These are phyloP conservation scores for Saccharomyces uvarum DNA, from an alignment of 1,139 yeast genomes.

Conservation along the genomic window DNA sequence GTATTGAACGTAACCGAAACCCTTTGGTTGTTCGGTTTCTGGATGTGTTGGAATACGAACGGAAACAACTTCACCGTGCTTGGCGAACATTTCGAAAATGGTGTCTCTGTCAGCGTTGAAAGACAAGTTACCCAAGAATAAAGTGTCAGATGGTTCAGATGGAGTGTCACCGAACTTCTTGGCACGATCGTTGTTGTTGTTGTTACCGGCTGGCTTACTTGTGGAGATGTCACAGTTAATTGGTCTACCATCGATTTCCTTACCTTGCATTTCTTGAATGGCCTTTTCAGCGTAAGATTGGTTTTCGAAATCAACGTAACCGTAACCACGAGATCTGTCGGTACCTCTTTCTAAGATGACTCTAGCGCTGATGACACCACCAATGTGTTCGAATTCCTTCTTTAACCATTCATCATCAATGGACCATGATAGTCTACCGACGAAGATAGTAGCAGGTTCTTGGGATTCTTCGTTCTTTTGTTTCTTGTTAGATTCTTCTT, in stretches of 20 bases:
- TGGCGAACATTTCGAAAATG: slow-evolving; percentile 63
- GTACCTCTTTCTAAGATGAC: slow-evolving; percentile 88
- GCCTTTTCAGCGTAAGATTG: slow-evolving; percentile 81
- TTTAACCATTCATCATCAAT: slow-evolving; percentile 91
- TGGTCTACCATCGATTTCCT: slow-evolving; percentile 94
- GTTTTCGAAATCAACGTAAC: slow-evolving; percentile 88
- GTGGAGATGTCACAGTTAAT: slow-evolving; percentile 88
- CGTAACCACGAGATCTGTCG: slow-evolving; percentile 95
- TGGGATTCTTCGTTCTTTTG: slow-evolving; percentile 35
- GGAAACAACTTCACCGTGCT: slow-evolving; percentile 72
- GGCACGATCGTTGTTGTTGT: slow-evolving; percentile 64
- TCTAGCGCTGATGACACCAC: slow-evolving; percentile 82
- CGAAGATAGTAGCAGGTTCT: slow-evolving; percentile 82
- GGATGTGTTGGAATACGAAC: slow-evolving; percentile 97
- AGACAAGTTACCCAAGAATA: slow-evolving; percentile 91
- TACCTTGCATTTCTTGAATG: slow-evolving; percentile 75
- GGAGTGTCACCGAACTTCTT: slow-evolving; percentile 81
- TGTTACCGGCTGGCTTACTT: slow-evolving; percentile 55
- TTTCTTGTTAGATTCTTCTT: slow-evolving; percentile 35
- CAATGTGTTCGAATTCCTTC: slow-evolving; percentile 74
- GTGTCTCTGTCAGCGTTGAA: slow-evolving; percentile 80
- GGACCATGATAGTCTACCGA: slow-evolving; percentile 96
- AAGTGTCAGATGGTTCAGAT: slow-evolving; percentile 88
- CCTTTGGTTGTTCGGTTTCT: slow-evolving; percentile 97
- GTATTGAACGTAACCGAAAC: slow-evolving; percentile 95